A percentile compares a stretch with the other conserved stretches of the same genome.
phyloP scores from a whole-genome alignment of 371 early-diverging fungal species.

The Rhizopus microsporus region DNA sequence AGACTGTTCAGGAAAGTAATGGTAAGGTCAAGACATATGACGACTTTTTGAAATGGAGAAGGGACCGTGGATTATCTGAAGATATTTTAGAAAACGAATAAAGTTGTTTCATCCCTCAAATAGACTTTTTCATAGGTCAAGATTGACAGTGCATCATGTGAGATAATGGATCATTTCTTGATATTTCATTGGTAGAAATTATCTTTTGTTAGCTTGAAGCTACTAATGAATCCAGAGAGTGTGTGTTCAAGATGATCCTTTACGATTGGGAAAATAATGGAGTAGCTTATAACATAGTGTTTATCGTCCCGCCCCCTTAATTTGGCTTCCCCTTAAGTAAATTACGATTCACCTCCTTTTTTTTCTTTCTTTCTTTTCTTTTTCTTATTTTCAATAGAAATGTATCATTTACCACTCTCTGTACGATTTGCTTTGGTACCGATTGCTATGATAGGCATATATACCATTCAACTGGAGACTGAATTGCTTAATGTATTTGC shows the following conservation, averaged over 20 bases:
- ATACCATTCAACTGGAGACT: slow-evolving; percentile 14
- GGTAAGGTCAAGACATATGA: slow-evolving; percentile 38
- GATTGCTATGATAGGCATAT: slow-evolving; percentile 10
- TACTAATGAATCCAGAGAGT: too few relatives aligned
- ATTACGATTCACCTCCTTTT: background rate
- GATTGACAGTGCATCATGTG: too few relatives aligned
- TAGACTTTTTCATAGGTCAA: too few relatives aligned
- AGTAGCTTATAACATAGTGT: too few relatives aligned
- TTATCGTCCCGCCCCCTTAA: background rate
- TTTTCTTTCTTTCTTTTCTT: slow-evolving; percentile 5
- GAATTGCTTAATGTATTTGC: background rate
- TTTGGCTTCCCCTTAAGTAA: background rate
- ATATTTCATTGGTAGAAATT: too few relatives aligned
- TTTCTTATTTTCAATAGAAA: background rate
- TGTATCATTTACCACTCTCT: slow-evolving; percentile 8
- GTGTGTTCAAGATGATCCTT: too few relatives aligned
- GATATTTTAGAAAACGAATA: slow-evolving; percentile 21
- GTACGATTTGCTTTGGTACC: slow-evolving; percentile 14
- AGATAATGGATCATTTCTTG: too few relatives aligned
- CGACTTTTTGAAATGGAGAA: slow-evolving; percentile 42
- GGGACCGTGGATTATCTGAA: slow-evolving; percentile 25
- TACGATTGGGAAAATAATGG: too few relatives aligned
- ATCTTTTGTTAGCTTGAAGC: too few relatives aligned
- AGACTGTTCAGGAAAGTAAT: slow-evolving; percentile 25
- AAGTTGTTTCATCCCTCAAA: background rate